These are phyloP conservation scores for Ajuga reptans DNA, from an alignment of 305 asterid genomes.

Conservation along the genomic window DNA sequence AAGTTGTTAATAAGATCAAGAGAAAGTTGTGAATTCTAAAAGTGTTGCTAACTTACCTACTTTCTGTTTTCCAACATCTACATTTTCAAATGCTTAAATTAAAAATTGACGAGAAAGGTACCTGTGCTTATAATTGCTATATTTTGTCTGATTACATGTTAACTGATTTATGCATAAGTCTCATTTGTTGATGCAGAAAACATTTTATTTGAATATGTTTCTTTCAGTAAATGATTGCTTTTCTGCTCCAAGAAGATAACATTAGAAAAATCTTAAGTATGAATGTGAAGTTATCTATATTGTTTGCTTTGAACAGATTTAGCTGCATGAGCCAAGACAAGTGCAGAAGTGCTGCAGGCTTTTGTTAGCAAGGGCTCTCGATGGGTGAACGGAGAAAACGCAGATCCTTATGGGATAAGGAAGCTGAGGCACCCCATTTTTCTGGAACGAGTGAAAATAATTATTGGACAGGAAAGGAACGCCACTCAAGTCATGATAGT, in stretches of 20 bases:
- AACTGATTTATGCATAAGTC: neutral
- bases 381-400: constrained; percentile 76
- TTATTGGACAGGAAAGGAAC: constrained; percentile 35
- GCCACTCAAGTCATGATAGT: constrained; percentile 37
- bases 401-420: constrained; percentile 62
- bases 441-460: constrained; percentile 28
- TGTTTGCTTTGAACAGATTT: constrained; percentile 36
- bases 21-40: neutral
- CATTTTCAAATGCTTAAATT: neutral
- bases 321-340: constrained; percentile 30
- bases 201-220: neutral
- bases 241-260: neutral
- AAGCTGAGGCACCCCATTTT: constrained; percentile 32
- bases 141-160: neutral
- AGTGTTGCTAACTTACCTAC: neutral
- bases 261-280: neutral
- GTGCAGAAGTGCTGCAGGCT: constrained; percentile 15
- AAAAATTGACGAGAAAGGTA: neutral
- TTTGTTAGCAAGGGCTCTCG: constrained; percentile 27
- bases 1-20: neutral
- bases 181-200: neutral
- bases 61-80: neutral
- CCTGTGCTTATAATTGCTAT: neutral
- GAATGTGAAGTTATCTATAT: constrained; percentile 4
- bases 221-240: neutral